Conservation (phyloP, 768 basidiomycete genomes). For the Boletus edulis region DNA sequence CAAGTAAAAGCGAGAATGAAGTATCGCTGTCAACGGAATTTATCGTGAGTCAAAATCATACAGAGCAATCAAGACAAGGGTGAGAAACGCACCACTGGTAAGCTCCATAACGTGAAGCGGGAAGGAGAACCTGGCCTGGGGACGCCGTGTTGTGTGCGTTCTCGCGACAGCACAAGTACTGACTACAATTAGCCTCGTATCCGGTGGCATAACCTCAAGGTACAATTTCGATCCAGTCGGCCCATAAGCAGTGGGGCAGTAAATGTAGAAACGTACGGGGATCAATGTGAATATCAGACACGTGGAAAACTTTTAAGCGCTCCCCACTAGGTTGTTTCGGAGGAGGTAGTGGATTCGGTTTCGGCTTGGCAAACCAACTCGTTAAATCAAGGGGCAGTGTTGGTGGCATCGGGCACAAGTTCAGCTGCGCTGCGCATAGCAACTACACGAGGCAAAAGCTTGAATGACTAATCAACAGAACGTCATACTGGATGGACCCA, state of each 20-base stretch:
- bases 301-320: conserved; percentile 46
- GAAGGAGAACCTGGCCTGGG: conserved; percentile 45
- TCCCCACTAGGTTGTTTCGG: conserved; percentile 42
- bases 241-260: no score
- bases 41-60: not conserved
- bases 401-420: conserved; percentile 37
- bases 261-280: conserved; percentile 35
- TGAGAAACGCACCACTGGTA: conserved; percentile 9
- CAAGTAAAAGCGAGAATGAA: conserved; percentile 52
- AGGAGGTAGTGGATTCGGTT: conserved; percentile 44
- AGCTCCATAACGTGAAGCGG: conserved; percentile 65
- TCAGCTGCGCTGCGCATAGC: conserved; percentile 38
- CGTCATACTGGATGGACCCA: conserved; percentile 5
- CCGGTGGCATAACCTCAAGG: conserved; percentile 61
- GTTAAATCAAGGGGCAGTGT: conserved; percentile 43
- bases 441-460: not conserved
- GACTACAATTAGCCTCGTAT: conserved; percentile 66
- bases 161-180: conserved; percentile 59
- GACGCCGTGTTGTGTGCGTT: conserved; percentile 46
- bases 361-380: conserved; percentile 51
- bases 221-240: not conserved
- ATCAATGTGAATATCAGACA: conserved; percentile 52
- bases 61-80: no score
- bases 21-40: conserved; percentile 44
- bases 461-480: not conserved